Base-by-base conservation (phyloP, 441 rosid genomes). In the Jatropha multifida region DNA sequence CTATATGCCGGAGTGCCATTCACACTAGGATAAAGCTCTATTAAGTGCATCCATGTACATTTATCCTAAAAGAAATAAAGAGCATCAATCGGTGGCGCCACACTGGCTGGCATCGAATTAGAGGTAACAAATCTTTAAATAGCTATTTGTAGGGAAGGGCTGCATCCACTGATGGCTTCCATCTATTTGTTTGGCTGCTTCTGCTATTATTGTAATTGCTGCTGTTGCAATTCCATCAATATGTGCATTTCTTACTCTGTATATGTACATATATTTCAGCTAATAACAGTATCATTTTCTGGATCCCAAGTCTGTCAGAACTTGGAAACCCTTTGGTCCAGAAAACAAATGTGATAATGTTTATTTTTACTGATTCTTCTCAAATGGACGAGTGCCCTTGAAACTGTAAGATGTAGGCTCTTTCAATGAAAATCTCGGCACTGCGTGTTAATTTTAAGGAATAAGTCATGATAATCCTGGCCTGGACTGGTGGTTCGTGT, bases 11-110 rank as follows among this genome's bases (percentile, higher is more conserved):
- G 51, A 76, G 79, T 69, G 23, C 77, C 63, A 87, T 90, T 18
- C 13, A 85, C n/a, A 88, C 87, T 40, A 85, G 90, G 81, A 90
- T 88, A 82, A 87, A 77, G 83, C 92, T 90, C 69, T 88, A 85
- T 74, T 87, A 73, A 74, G 20, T 41, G 7, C 74, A 62, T 56
- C 42, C 54, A 12, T 27, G 46, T 64, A 46, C 63, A 8, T 51
- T 62, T 51, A 48, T 73, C 38, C 10, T 23, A 54, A 40, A 64
- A 18, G 12, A 44, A 10, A 26, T 4, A 67, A 68, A 58, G 14
- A 20, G 37, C 41, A 23, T 6, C 51, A 15, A n/a, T 27, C 32
- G 17, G 40, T 2, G 15, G 73, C 8, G 4, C 26, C 20, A 6
- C 3, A 62, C 40, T 41, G 52, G 40, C 20, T 70, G 86, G 88